Base-by-base conservation (phyloP, 257 asterid genomes). In the Capsicum rhomboideum region DNA sequence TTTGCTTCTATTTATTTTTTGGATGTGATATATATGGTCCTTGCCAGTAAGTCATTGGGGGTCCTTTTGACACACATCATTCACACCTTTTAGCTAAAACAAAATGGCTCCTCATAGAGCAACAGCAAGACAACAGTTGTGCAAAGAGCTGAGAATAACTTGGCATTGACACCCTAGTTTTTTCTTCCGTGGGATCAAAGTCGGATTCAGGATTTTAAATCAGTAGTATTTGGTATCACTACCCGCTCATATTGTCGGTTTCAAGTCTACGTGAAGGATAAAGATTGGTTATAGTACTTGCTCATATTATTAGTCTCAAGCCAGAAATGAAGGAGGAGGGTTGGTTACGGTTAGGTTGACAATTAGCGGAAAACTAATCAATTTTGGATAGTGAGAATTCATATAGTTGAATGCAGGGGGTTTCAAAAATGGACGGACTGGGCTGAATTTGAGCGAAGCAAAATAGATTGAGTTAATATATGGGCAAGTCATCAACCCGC, bases 121-220 rank as follows among this genome's bases (percentile, higher is more conserved):
- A 72, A 72, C 79, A 72, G n/a, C 56, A 44, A 72, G 37, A 44
- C 58, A 72, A 72, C 18, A 72, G 21, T 44, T 72, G 40, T 72
- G 37, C 79, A 21, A 72, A 72, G 56, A 21, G 10, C 6, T 72
- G 58, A 44, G 58, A 44, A 42, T n/a, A 44, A 72, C 56, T 72
- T 72, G 40, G 21, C 55, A 44, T 44, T 40, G 34, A 21, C 56
- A 72, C 37, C 56, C 80, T 21, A 5, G 55, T n/a, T 12, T 4
- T 40, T 44, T 20, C 4, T 21, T 2, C 0, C 0, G 7, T 0
- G 31, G 20, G 1, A 21, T 0, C 1, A 21, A 7, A 21, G 58
- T 12, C 21, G 12, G 5, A 72, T n/a, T 1, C 18, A 72, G 1
- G 2, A 21, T 72, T 42, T 21, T 21, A 44, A 42, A 21, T 72